phyloP scores from a whole-genome alignment of 1,284 basidiomycete genomes.

The Tremellales sp. region DNA sequence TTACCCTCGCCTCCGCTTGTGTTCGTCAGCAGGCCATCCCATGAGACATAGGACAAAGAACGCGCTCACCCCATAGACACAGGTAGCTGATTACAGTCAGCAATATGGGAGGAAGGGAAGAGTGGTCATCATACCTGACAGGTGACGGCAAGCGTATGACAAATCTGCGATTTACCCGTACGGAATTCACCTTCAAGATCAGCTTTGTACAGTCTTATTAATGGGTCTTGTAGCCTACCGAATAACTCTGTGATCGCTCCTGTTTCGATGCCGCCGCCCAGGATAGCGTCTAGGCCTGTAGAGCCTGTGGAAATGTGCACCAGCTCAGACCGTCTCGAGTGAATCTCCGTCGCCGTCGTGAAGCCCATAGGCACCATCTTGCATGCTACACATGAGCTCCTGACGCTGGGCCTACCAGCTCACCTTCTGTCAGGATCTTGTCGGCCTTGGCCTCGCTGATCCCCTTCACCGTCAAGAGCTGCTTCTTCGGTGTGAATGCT shows the following conservation, averaged over 20 bases:
- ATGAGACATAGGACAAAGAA: no score
- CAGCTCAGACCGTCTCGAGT: conserved; percentile 89
- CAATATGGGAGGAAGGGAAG: background rate
- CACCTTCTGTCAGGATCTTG: conserved; percentile 89
- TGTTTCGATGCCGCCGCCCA: conserved; percentile 97
- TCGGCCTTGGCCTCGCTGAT: conserved; percentile 98
- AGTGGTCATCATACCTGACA: conserved; percentile 61
- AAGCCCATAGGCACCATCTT: conserved; percentile 98
- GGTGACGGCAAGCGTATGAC: conserved; percentile 96
- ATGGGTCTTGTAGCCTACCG: conserved; percentile 57
- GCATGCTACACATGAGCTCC: conserved; percentile 58
- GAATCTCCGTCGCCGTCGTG: conserved; percentile 96
- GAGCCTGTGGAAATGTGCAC: conserved; percentile 97
- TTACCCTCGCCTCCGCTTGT: conserved; percentile 98
- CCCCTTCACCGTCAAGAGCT: conserved; percentile 85
- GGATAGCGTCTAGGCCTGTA: conserved; percentile 88
- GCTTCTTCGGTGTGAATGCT: conserved; percentile 96
- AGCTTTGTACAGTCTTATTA: conserved; percentile 3
- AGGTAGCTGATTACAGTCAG: conserved; percentile 58
- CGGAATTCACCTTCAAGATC: conserved; percentile 67
- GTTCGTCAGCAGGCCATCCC: no score
- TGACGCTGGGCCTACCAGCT: conserved; percentile 18
- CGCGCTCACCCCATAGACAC: conserved; percentile 98
- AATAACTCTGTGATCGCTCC: conserved; percentile 98
- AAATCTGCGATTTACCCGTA: conserved; percentile 97